Percentiles rank a stretch among this genome's conserved stretches.
Evolutionary conservation across 129 eudicot genomes (phyloP).

Genomic region (Erigeron canadensis): DNA sequence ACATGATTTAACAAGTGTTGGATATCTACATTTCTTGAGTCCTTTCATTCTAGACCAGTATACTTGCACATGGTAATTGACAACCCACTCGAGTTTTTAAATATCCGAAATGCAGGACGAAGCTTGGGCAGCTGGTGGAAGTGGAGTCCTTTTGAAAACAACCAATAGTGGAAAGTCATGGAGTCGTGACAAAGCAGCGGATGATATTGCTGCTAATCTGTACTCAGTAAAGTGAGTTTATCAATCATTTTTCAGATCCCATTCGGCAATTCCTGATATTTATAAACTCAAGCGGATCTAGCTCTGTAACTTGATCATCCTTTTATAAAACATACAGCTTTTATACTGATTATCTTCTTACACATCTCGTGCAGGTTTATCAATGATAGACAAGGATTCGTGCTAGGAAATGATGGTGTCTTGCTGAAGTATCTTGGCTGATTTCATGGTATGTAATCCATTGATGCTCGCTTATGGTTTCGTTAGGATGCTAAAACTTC

Average conservation of each 20-base stretch:
- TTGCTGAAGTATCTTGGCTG: slow-evolving; percentile 92
- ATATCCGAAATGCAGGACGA: slow-evolving; percentile 62
- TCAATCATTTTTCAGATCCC: slow-evolving; percentile 14
- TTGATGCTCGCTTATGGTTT: neutral
- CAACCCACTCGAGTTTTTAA: neutral
- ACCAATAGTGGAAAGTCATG: slow-evolving; percentile 92
- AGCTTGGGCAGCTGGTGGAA: slow-evolving; percentile 99
- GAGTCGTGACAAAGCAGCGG: slow-evolving; percentile 98
- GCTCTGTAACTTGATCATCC: neutral
- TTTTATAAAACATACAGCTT: neutral
- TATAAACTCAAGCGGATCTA: neutral
- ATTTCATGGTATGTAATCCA: slow-evolving; percentile 38
- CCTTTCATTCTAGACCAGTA: neutral
- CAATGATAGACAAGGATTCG: slow-evolving; percentile 86
- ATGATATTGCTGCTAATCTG: slow-evolving; percentile 94
- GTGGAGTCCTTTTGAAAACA: slow-evolving; percentile 90
- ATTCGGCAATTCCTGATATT: neutral
- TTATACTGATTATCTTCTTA: slow-evolving; percentile 2
- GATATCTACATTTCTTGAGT: neutral
- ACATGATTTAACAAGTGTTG: neutral
- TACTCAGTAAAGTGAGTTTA: slow-evolving; percentile 89
- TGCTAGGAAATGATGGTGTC: slow-evolving; percentile 97
- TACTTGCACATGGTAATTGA: neutral
- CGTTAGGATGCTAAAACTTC: neutral
- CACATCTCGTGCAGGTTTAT: slow-evolving; percentile 62